These are phyloP conservation scores for Thelonectria olida DNA, from an alignment of 2,329 filamentous ascomycete genomes.

Conservation along the genomic window DNA sequence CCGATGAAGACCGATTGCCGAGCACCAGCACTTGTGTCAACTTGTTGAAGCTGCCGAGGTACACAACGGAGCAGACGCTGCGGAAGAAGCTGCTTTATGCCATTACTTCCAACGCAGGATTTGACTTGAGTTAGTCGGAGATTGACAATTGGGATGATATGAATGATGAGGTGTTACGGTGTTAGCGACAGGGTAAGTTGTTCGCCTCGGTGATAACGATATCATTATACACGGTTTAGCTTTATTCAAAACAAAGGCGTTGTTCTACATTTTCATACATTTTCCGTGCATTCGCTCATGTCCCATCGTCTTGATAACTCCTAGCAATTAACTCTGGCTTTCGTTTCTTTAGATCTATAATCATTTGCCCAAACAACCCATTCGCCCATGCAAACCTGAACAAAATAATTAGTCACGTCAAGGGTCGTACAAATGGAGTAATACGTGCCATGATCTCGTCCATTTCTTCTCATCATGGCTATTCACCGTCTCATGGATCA, in stretches of 20 bases:
- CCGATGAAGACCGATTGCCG: slow-evolving; percentile 75
- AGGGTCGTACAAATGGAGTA: background rate
- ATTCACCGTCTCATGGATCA: slow-evolving; percentile 75
- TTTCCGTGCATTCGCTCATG: slow-evolving; percentile 1
- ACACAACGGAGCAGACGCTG: slow-evolving; percentile 71
- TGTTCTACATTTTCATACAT: slow-evolving; percentile 4
- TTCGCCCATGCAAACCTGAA: slow-evolving; percentile 90
- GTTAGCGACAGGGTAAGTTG: slow-evolving; percentile 27
- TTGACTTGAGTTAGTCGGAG: slow-evolving; percentile 75
- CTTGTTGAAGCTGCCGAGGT: slow-evolving; percentile 88
- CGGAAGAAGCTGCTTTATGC: slow-evolving; percentile 89
- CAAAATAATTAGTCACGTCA: background rate
- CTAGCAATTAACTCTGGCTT: slow-evolving; percentile 71
- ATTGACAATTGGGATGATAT: background rate
- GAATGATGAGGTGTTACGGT: background rate
- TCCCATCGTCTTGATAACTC: slow-evolving; percentile 54
- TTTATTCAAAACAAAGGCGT: slow-evolving; percentile 2
- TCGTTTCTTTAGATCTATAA: slow-evolving; percentile 77
- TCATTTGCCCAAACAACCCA: slow-evolving; percentile 85
- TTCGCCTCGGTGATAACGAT: too few species aligned
- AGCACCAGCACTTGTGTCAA: slow-evolving; percentile 98
- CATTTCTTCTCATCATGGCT: slow-evolving; percentile 44
- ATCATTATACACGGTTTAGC: slow-evolving; percentile 1
- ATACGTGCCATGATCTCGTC: slow-evolving; percentile 48
- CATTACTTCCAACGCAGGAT: slow-evolving; percentile 88